A percentile compares a stretch with the other conserved stretches of the same genome.
Evolutionary conservation across 352 stramenopile species (phyloP).

Genomic region (Globisporangium camurandrum): DNA sequence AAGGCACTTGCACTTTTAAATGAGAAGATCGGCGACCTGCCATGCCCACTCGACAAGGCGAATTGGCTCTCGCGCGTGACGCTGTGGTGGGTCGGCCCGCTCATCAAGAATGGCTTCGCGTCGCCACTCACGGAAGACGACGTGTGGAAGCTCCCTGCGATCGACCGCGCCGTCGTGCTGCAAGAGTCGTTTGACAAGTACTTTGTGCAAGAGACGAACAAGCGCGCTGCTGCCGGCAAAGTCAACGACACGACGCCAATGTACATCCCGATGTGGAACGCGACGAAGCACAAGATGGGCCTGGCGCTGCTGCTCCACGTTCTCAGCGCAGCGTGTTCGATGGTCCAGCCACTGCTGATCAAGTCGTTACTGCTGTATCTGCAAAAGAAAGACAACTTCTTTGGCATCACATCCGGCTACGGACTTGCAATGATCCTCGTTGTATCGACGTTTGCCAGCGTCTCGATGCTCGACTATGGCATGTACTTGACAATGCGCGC

Average conservation of each 20-base stretch:
- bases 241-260: slow-evolving; percentile 4
- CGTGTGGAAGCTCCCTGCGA: slow-evolving; percentile 19
- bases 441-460: slow-evolving; percentile 5
- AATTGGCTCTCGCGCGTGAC: slow-evolving; percentile 14
- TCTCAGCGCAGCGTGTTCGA: slow-evolving; percentile 14
- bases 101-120: slow-evolving; percentile 12
- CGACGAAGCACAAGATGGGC: slow-evolving; percentile 23
- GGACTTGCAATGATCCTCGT: slow-evolving; percentile 6
- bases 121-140: slow-evolving; percentile 19
- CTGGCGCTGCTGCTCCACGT: slow-evolving; percentile 19
- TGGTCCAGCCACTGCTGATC: slow-evolving; percentile 29
- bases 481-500: slow-evolving; percentile 37
- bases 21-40: slow-evolving; percentile 2
- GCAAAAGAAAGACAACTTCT: slow-evolving; percentile 13
- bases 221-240: neutral
- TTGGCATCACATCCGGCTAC: slow-evolving; percentile 20
- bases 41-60: slow-evolving; percentile 15
- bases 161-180: slow-evolving; percentile 17
- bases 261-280: slow-evolving; percentile 15
- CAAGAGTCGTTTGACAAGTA: slow-evolving; percentile 18
- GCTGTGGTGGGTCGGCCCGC: slow-evolving; percentile 16
- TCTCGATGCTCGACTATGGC: slow-evolving; percentile 36
- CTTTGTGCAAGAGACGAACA: slow-evolving; percentile 2
- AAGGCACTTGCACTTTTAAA: neutral
- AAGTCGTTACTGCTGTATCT: slow-evolving; percentile 22